phyloP scores from a whole-genome alignment of 139 green algal genomes.

The Chlamydomonas sp. region DNA sequence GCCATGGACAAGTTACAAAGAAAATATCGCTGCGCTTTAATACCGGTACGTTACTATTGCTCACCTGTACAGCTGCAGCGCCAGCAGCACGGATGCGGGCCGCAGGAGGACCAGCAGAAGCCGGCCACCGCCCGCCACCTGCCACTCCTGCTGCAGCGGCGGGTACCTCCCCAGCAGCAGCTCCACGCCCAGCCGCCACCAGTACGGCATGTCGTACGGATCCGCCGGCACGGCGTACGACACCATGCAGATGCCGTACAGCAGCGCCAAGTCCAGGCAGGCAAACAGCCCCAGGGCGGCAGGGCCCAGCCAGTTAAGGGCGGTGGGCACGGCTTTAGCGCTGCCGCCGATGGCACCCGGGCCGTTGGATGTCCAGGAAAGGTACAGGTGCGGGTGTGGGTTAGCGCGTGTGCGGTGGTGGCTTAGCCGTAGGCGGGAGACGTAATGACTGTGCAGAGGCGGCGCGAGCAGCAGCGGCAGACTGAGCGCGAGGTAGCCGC shows the following conservation, averaged over 20 bases:
- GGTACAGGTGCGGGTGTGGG: not conserved
- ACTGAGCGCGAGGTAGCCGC: constrained; percentile 25
- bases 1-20: not conserved
- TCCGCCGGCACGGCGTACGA: too few species aligned
- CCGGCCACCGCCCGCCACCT: not conserved
- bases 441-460: constrained; percentile 19
- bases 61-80: constrained; percentile 26
- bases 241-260: too few species aligned
- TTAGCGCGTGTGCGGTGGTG: not conserved
- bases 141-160: too few species aligned
- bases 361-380: not conserved
- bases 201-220: not conserved
- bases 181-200: constrained; percentile 3
- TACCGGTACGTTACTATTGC: not conserved
- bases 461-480: constrained; percentile 38
- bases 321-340: not conserved
- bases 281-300: not conserved
- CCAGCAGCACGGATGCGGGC: constrained; percentile 5
- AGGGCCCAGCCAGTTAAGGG: not conserved
- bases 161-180: not conserved
- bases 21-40: not conserved
- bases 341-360: not conserved
- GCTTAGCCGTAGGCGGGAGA: constrained; percentile 8
- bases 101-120: constrained; percentile 13
- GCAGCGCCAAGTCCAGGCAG: too few species aligned